Conservation (phyloP, 164 flowering plant genomes). For the Liquidambar formosana region DNA sequence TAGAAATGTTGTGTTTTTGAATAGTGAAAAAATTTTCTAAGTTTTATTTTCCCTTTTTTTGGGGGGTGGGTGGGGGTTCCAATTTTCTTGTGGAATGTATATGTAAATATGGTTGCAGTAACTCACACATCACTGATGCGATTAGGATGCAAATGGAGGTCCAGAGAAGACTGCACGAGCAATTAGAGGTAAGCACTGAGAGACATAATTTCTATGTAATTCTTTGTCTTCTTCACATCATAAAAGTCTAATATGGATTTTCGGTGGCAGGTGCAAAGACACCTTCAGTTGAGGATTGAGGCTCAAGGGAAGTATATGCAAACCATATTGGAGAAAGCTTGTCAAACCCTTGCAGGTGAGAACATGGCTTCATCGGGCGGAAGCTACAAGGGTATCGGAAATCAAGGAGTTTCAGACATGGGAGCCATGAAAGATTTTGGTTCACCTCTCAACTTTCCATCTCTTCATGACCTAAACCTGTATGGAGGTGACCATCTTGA, state of each 20-base stretch:
- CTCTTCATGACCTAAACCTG: constrained; percentile 79
- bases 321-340: constrained; percentile 87
- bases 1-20: too few species aligned
- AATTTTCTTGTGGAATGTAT: constrained; percentile 16
- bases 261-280: constrained; percentile 80
- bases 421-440: constrained; percentile 49
- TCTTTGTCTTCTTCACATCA: too few species aligned
- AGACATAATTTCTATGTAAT: too few species aligned
- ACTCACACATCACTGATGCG: constrained; percentile 57
- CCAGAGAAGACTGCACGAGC: constrained; percentile 94
- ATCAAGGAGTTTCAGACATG: constrained; percentile 37
- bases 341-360: constrained; percentile 81
- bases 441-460: constrained; percentile 58
- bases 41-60: constrained; percentile 4
- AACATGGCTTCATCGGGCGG: constrained; percentile 39
- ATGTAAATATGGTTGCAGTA: constrained; percentile 37
- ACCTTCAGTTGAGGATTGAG: constrained; percentile 89
- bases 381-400: constrained; percentile 37
- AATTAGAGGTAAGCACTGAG: constrained; percentile 75
- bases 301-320: constrained; percentile 99
- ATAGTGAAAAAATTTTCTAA: not conserved
- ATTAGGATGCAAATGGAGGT: constrained; percentile 98
- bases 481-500: constrained; percentile 62
- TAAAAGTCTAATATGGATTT: not conserved
- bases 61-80: constrained; percentile 4